Evolutionary conservation across 2,329 filamentous ascomycete genomes (phyloP), one percentile per base, ranked within the genome.

Genomic region (Calonectria fujianensis): DNA sequence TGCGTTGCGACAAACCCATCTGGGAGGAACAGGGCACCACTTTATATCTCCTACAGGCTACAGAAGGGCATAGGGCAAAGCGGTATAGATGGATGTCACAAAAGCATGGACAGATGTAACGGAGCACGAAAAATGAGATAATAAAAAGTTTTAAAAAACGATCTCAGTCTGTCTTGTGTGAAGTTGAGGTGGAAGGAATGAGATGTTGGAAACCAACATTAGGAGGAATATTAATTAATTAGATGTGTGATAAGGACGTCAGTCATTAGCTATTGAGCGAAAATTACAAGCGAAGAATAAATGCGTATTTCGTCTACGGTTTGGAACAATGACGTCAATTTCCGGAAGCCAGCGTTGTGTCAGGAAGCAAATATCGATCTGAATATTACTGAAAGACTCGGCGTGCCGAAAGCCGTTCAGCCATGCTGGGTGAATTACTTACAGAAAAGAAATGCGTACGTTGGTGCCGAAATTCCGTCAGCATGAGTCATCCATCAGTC

Each of bases 21-120:
- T 76, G 74, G 75, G 61, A 70, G 76, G 75, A 74, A 71, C 69
- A 32, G 75, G 73, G 69, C 65, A 69, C 78, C 70, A 79, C 72
- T 74, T 80, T 71, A 79, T 80, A 76, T 80, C 45, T 71, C 69
- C 69, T 76, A 76, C 74, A 76, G 78, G 78, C 69, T 79, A 78
- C 74, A 78, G 67, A 51, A 73, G 74, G 79, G 78, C 73, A 79
- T 76, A 76, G 77, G 74, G 76, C 71, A 72, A 67, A 78, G 78
- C 76, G 78, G 79, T 73, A 69, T 81, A 81, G 79, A 81, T 80
- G 78, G 75, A 75, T 77, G 79, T 79, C 76, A 74, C 74, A 78
- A 75, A 80, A 78, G 80, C 79, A 81, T 80, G 74, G 73, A 74
- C 78, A 81, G 76, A 81, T 80, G 75, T 80, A 81, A 80, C 77